Base-by-base conservation (phyloP, 2,329 filamentous ascomycete species). In the Fusarium anguioides region DNA sequence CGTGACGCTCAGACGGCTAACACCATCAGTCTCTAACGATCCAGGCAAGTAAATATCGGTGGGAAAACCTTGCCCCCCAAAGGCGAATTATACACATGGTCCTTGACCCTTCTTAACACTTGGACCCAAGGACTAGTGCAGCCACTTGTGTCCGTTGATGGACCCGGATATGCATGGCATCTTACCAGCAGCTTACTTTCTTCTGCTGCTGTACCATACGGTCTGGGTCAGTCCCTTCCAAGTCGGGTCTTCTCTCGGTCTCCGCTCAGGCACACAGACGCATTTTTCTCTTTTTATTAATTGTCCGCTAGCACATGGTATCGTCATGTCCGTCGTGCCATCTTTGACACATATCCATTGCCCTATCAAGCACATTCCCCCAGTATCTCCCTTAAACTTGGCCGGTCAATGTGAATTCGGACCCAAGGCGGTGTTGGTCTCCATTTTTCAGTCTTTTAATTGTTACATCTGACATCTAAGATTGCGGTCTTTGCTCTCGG, bases 111-210 rank as follows among this genome's bases (percentile, higher is more conserved):
- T 60, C 46, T 54, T 49, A 50, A 57, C 41, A 59, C 55, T 64
- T 68, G 61, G 70, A 33, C 63, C 72, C 60, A 71, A 71, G 47
- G 57, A 48, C 70, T 76, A 75, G 74, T 72, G 74, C 74, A 74
- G 73, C 74, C 75, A 74, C 72, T 63, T 69, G 50, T 71, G 66
- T 60, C 58, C 46, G 56, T 72, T 67, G 57, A 72, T 73, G 71
- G 70, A 59, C 63, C 71, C 70, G 59, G 71, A 66, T 72, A 74
- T 74, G 72, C 73, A 69, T 71, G 66, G 63, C 72, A 72, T 72
- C 70, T 74, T 65, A 74, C 72, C 71, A 67, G 74, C 59, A 66
- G 60, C 64, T 72, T 40, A 56, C 44, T 59, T 55, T 58, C 48
- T 48, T 61, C 49, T 56, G 29, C 59, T 63, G 51, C 44, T 59